These are phyloP conservation scores for Sarocladiaceae sp. DNA, from an alignment of 2,329 filamentous ascomycete genomes.

Conservation along the genomic window DNA sequence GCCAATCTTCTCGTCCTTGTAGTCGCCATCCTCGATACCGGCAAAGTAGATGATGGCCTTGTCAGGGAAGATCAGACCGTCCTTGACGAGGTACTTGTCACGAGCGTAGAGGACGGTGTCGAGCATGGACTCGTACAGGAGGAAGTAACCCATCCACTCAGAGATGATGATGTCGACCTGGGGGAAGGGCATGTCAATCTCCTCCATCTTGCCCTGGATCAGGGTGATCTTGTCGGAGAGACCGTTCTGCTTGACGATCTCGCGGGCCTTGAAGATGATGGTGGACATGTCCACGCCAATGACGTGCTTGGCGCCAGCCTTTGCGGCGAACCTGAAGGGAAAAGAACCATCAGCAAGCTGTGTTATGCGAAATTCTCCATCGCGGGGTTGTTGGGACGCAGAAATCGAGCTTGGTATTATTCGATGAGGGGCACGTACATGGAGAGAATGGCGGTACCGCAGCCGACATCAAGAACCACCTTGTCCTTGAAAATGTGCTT, in stretches of 20 bases:
- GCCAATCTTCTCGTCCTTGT: constrained; percentile 98
- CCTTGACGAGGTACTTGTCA: constrained; percentile 82
- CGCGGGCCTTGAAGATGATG: constrained; percentile 96
- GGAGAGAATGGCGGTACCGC: constrained; percentile 95
- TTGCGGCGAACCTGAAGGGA: constrained; percentile 79
- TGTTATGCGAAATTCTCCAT: not conserved
- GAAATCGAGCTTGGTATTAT: not conserved
- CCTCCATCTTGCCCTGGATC: constrained; percentile 99
- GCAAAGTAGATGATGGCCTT: constrained; percentile 97
- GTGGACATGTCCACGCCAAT: constrained; percentile 99
- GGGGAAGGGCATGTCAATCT: constrained; percentile 86
- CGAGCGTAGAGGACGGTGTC: constrained; percentile 96
- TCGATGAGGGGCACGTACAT: constrained; percentile 61
- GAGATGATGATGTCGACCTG: constrained; percentile 99
- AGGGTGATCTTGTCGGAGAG: constrained; percentile 95
- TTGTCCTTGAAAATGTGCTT: constrained; percentile 82
- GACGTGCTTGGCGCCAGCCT: constrained; percentile 95
- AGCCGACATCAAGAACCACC: constrained; percentile 93
- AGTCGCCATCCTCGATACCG: constrained; percentile 97
- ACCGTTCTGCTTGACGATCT: constrained; percentile 91
- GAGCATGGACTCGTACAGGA: constrained; percentile 98
- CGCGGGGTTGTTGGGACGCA: not conserved
- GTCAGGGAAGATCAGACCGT: constrained; percentile 95
- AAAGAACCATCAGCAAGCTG: constrained; percentile 10
- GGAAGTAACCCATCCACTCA: constrained; percentile 99